Conservation (phyloP, 208 protist species). For the Leishmania guyanensis region DNA sequence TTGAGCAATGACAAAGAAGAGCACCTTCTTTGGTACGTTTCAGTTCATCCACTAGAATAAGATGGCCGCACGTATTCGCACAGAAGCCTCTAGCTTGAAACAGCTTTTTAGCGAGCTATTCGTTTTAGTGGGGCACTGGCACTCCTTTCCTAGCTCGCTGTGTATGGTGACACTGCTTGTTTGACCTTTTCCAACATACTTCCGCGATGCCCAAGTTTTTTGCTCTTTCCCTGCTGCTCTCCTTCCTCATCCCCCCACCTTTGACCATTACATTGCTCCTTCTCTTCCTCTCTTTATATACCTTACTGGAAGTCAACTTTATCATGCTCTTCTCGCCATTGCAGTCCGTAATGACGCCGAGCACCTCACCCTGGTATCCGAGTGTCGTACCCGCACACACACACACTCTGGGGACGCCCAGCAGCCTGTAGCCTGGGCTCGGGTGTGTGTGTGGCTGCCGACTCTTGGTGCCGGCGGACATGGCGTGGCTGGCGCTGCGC, state of each 20-base stretch:
- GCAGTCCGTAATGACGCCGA: background rate
- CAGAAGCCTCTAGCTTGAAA: background rate
- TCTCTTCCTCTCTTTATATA: background rate
- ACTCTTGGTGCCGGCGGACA: background rate
- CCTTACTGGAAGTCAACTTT: background rate
- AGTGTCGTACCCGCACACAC: no score
- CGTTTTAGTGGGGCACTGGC: background rate
- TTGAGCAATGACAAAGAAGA: background rate
- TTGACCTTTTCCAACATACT: background rate
- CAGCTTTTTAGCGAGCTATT: background rate
- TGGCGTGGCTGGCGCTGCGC: background rate
- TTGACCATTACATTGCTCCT: background rate
- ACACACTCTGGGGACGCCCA: no score
- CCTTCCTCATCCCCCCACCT: background rate
- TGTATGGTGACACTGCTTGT: background rate
- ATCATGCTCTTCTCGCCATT: background rate
- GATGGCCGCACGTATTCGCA: background rate
- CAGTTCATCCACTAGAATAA: background rate
- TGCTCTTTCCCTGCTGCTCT: background rate
- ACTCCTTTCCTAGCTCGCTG: background rate
- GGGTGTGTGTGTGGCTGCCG: no score
- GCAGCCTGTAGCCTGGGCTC: no score
- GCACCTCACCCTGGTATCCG: background rate
- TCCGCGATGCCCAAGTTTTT: background rate
- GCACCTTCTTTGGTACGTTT: background rate